phyloP scores from a whole-genome alignment of 2,329 filamentous ascomycete genomes.

The Xylaria sp. region DNA sequence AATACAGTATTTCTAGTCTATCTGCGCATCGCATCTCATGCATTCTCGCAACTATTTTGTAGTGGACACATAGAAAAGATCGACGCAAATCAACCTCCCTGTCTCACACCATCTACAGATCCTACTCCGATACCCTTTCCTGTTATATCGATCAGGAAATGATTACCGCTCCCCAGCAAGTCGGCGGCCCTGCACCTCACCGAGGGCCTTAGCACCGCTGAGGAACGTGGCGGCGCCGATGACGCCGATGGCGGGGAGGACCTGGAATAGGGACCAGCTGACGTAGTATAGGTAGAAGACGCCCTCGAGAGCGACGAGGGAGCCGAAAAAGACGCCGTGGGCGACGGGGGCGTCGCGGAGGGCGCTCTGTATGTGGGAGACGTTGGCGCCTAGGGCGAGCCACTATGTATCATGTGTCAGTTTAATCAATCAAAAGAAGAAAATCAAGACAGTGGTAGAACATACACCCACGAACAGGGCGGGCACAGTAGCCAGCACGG shows the following conservation, averaged over 20 bases:
- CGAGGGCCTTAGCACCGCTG: slow-evolving; percentile 88
- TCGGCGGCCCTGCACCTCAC: slow-evolving; percentile 90
- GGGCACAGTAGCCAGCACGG: slow-evolving; percentile 78
- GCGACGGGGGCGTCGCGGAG: slow-evolving; percentile 80
- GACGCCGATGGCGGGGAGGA: slow-evolving; percentile 75
- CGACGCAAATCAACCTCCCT: not conserved
- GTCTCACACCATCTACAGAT: not conserved
- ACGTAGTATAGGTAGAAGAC: slow-evolving; percentile 96
- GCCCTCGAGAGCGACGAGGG: slow-evolving; percentile 85
- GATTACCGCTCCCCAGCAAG: slow-evolving; percentile 71
- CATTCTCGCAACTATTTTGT: not conserved
- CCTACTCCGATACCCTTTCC: not conserved
- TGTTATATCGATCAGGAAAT: not conserved
- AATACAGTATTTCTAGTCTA: slow-evolving; percentile 7
- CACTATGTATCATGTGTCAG: slow-evolving; percentile 67
- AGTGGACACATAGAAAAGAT: not conserved
- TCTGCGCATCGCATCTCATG: slow-evolving; percentile 6
- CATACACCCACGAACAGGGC: slow-evolving; percentile 76
- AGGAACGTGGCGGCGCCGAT: slow-evolving; percentile 79
- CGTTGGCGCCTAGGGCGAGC: slow-evolving; percentile 83
- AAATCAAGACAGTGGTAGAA: slow-evolving; percentile 22
- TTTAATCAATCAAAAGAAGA: not conserved
- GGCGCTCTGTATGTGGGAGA: slow-evolving; percentile 80
- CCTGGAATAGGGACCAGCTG: slow-evolving; percentile 91
- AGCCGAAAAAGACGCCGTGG: slow-evolving; percentile 86